Evolutionary conservation across 768 basidiomycete genomes (phyloP).

Genomic region (Austroboletus eburneus): DNA sequence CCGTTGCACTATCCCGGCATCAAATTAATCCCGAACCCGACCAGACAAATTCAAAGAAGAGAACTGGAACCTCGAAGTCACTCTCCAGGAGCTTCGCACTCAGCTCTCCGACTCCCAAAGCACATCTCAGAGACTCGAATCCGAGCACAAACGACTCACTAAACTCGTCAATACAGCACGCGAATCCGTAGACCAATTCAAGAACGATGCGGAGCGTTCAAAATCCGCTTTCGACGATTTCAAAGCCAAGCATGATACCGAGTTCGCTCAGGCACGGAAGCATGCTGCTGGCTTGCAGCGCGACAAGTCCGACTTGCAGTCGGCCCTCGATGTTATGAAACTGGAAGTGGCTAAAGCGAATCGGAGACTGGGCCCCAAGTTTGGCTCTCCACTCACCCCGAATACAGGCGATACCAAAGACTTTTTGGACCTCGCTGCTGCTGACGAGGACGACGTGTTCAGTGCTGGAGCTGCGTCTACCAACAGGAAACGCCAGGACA

Average conservation of each 20-base stretch:
- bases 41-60: constrained; percentile 95
- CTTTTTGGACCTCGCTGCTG: constrained; percentile 55
- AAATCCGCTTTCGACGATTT: constrained; percentile 61
- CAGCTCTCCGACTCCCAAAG: constrained; percentile 65
- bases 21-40: constrained; percentile 2
- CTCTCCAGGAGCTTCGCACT: constrained; percentile 77
- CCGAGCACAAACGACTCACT: constrained; percentile 78
- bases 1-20: not conserved
- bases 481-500: constrained; percentile 55
- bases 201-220: constrained; percentile 79
- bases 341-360: constrained; percentile 65
- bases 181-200: constrained; percentile 77
- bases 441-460: constrained; percentile 64
- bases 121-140: constrained; percentile 64
- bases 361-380: constrained; percentile 52
- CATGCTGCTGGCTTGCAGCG: constrained; percentile 82
- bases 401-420: constrained; percentile 43
- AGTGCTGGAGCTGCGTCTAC: constrained; percentile 57
- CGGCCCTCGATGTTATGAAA: constrained; percentile 71
- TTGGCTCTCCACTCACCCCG: constrained; percentile 73
- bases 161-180: constrained; percentile 69
- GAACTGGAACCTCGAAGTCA: constrained; percentile 98
- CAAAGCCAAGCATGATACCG: constrained; percentile 90
- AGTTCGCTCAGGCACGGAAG: constrained; percentile 87
- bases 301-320: constrained; percentile 90